Base-by-base conservation (phyloP, 2,329 filamentous ascomycete species). In the Scleromitrula shiraiana region DNA sequence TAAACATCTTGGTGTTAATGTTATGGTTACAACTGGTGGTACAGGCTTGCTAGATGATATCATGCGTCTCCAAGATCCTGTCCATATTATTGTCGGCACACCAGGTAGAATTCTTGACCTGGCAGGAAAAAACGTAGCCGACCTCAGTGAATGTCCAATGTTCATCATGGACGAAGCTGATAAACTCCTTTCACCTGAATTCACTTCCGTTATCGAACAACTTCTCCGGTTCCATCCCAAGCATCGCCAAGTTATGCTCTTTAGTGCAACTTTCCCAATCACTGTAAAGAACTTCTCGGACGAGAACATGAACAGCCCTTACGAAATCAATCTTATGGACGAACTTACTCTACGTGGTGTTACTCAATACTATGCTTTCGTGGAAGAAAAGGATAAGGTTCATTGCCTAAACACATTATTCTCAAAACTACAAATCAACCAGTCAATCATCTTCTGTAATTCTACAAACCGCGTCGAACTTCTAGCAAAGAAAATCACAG, bases 151-250 rank as follows among this genome's bases (percentile, higher is more conserved):
- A 70, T 97, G 93, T 66, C 85, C 89, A 61, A 97, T 94, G 64
- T 98, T 98, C 66, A 88, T 98, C 70, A 98, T 98, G 93, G 93
- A 98, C 64, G 93, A 98, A 68, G 93, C 93, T 47, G 93, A 98
- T 70, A 98, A 98, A 74, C 82, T 98, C 52, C 78, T 98, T 42
- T 98, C 93, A 6, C 81, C 88, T 51, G 93, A 98, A 66, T 98
- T 98, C 65, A 98, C 93, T 6, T 89, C 91, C 22, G 90, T 95
- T 55, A 95, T 98, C 58, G 94, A 98, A 69, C 89, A 98, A 67
- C 77, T 98, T 19, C 76, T 98, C 41, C 85, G 87, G 56, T 96
- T 95, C 70, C 91, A 96, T 67, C 91, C 93, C 54, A 95, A 93
- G 68, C 91, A 98, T 65, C 85, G 93, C 50, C 93, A 98, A 70